Base-by-base conservation (phyloP, 306 rosid species). In the Abrus precatorius region DNA sequence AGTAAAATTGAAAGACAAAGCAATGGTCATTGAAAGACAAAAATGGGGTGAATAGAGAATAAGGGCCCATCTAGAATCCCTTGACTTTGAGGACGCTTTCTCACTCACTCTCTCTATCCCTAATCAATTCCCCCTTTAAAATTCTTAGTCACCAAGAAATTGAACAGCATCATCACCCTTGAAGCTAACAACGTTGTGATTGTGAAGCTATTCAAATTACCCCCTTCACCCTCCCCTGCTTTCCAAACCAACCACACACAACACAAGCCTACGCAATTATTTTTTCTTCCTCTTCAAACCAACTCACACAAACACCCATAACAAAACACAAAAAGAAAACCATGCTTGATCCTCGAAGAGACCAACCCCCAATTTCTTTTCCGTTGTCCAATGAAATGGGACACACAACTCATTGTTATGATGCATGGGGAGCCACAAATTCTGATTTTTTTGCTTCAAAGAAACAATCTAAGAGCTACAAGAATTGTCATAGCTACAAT, bases 71-170 rank as follows among this genome's bases (percentile, higher is more conserved):
- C 83, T 72, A 85, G 81, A 77, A 85, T 49, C 71, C 28, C 86
- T 87, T 84, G 97, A 92, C 97, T 86, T 86, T 82, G 43, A 10
- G 6, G 72, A 29, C 60, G 32, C 45, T 47, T 56, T 45, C 54
- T 69, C 33, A 1, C 53, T 27, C 69, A 2, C 40, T 36, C 40
- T 36, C 20, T 72, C 76, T 3, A n/a, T 49, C 72, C 56, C 30
- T 67, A 80, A 70, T 54, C 69, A 76, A 34, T 7, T 6, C 20
- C 14, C 27, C 62, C 41, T 80, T 81, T 13, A 32, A 68, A 84
- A 63, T 44, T 30, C 93, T 87, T 84, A 3, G 53, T 61, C 62
- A 43, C 67, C 86, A 85, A 91, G 87, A 84, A 78, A 91, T 75
- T 69, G 50, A 69, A 48, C 33, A 43, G 64, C 36, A 73, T 9